Percentiles rank a stretch among this genome's conserved stretches.
Conservation (phyloP, 2,329 filamentous ascomycete genomes). For the Colletotrichum endophyticum region DNA sequence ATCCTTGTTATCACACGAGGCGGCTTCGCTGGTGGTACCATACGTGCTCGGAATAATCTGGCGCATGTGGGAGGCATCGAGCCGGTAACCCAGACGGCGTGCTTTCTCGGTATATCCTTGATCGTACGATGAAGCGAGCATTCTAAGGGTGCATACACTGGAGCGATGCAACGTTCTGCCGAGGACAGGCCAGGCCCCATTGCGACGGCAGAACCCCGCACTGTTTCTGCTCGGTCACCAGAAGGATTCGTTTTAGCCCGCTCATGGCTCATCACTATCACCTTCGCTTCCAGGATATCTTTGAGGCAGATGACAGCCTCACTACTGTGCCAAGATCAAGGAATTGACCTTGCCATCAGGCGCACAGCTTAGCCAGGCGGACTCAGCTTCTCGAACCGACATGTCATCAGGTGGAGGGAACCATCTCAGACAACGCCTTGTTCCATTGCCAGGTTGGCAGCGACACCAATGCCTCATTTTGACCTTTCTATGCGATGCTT, state of each 20-base stretch:
- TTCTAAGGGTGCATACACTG: not conserved
- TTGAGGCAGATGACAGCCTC: not conserved
- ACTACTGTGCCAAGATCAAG: not conserved
- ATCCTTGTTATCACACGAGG: not conserved
- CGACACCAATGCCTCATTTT: not conserved
- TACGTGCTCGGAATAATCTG: not conserved
- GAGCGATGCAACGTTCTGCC: not conserved
- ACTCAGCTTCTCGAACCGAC: not conserved
- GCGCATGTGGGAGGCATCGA: not conserved
- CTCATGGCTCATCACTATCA: not conserved
- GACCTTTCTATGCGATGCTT: accelerated
- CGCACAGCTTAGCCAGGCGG: not conserved
- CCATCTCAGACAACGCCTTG: not conserved
- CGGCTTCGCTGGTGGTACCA: not conserved
- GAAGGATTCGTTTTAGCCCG: not conserved
- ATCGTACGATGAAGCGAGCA: not conserved
- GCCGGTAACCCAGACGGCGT: not conserved
- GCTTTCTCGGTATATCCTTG: not conserved
- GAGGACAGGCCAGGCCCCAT: not conserved
- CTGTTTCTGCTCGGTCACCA: not conserved
- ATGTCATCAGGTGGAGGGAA: not conserved
- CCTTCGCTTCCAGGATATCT: not conserved
- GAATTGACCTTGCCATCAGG: not conserved
- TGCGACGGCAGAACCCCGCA: not conserved
- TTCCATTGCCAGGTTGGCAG: not conserved